These are phyloP conservation scores for Ceratocystis ficicola DNA, from an alignment of 2,329 filamentous ascomycete species.

Conservation along the genomic window DNA sequence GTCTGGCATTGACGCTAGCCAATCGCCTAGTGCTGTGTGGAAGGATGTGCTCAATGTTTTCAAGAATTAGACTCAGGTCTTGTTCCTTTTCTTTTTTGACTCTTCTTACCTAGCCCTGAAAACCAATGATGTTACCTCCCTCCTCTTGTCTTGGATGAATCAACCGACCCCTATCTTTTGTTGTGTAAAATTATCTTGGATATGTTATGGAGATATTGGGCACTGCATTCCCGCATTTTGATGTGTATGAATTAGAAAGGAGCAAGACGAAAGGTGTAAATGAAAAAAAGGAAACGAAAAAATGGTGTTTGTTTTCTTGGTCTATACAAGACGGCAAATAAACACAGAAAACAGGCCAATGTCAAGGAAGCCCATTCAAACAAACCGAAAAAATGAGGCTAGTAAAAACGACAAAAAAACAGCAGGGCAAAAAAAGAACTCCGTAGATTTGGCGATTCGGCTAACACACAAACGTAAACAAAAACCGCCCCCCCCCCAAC, in stretches of 20 bases:
- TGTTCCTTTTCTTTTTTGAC: constrained; percentile 12
- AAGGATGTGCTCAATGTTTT: constrained; percentile 81
- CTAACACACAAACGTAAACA: not conserved
- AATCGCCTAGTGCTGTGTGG: constrained; percentile 93
- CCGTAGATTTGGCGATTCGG: constrained; percentile 1
- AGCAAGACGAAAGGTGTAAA: not conserved
- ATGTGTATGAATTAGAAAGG: not conserved
- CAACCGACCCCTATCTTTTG: not conserved
- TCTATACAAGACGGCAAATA: not conserved
- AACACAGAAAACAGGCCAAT: not conserved
- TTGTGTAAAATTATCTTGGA: not conserved
- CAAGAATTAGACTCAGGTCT: constrained; percentile 30
- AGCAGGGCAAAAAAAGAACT: constrained; percentile 6
- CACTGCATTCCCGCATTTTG: not conserved
- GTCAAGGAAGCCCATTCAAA: no score
- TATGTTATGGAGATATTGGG: not conserved
- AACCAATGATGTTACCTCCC: constrained; percentile 3
- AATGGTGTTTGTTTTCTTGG: not conserved
- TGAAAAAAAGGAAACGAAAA: not conserved
- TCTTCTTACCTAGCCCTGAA: constrained; percentile 8
- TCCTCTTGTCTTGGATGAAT: not conserved
- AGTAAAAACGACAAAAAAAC: not conserved
- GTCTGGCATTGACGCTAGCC: constrained; percentile 87
- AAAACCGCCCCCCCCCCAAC: not conserved
- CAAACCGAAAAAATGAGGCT: no score